These are phyloP conservation scores for Talaromyces sp. DNA, from an alignment of 2,329 filamentous ascomycete species.

Conservation along the genomic window DNA sequence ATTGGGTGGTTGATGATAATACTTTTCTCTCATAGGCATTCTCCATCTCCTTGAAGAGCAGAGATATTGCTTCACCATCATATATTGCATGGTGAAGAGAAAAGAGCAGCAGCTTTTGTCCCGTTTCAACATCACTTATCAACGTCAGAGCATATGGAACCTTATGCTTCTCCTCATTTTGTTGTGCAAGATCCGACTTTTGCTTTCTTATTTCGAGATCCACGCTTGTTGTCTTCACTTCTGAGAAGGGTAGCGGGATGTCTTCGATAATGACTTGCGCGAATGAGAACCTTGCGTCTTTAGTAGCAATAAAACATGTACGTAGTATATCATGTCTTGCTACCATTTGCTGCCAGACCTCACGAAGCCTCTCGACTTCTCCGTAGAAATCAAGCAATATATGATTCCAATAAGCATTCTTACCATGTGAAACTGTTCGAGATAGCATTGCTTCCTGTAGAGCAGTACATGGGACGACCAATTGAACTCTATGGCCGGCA, in stretches of 20 bases:
- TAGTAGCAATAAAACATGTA: slow-evolving; percentile 69
- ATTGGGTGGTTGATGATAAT: slow-evolving; percentile 53
- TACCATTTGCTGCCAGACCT: slow-evolving; percentile 62
- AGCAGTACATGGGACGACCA: slow-evolving; percentile 76
- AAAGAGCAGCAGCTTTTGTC: slow-evolving; percentile 37
- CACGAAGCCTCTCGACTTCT: slow-evolving; percentile 50
- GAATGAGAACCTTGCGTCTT: slow-evolving; percentile 59
- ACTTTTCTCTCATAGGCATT: slow-evolving; percentile 47
- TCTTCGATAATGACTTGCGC: slow-evolving; percentile 66
- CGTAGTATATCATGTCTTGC: slow-evolving; percentile 71
- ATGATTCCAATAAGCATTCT: slow-evolving; percentile 67
- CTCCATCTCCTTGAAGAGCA: slow-evolving; percentile 69
- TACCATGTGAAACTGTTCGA: slow-evolving; percentile 44
- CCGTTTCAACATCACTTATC: slow-evolving; percentile 19
- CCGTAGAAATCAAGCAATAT: slow-evolving; percentile 61
- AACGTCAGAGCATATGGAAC: slow-evolving; percentile 30
- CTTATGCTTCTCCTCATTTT: slow-evolving; percentile 23
- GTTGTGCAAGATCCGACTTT: slow-evolving; percentile 28
- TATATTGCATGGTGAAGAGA: slow-evolving; percentile 79
- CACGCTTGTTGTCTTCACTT: slow-evolving; percentile 43
- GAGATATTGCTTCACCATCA: slow-evolving; percentile 73
- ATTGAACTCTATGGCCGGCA: slow-evolving; percentile 42
- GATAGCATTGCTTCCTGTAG: slow-evolving; percentile 86
- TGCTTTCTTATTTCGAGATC: slow-evolving; percentile 48
- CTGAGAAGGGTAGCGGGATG: slow-evolving; percentile 44